These are phyloP conservation scores for Hepatocystis sp. DNA, from an alignment of 169 alveolate genomes.

Conservation along the genomic window DNA sequence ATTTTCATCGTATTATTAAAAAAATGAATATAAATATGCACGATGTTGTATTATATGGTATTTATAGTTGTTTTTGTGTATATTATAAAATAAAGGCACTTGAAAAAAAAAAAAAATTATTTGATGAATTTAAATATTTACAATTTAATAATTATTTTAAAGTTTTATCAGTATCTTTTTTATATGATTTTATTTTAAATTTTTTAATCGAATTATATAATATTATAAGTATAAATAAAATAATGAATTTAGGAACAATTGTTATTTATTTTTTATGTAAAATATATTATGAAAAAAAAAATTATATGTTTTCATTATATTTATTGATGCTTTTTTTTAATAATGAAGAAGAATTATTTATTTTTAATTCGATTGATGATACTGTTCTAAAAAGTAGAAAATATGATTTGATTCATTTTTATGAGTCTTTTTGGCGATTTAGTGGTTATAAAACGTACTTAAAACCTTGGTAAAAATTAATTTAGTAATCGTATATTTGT, in stretches of 20 bases:
- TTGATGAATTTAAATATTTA: conserved; percentile 10
- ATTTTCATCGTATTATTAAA: conserved; percentile 56
- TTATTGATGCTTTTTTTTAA: conserved; percentile 31
- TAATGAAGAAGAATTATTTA: background rate
- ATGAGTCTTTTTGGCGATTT: background rate
- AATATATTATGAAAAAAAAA: conserved; percentile 51
- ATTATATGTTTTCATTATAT: conserved; percentile 16
- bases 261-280: conserved; percentile 54
- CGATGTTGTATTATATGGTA: conserved; percentile 39
- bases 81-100: conserved; percentile 44
- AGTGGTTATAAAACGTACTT: background rate
- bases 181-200: conserved; percentile 45
- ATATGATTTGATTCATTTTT: conserved; percentile 6
- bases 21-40: conserved; percentile 22
- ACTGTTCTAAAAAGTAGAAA: conserved; percentile 4
- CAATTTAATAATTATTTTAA: conserved; percentile 27
- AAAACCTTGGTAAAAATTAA: conserved; percentile 23
- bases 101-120: conserved; percentile 20
- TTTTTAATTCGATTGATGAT: conserved; percentile 6
- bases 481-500: too few relatives aligned
- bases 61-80: conserved; percentile 53
- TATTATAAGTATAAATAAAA: conserved; percentile 24
- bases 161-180: background rate
- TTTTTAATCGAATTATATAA: conserved; percentile 48
- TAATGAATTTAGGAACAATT: conserved; percentile 21